Conservation (phyloP, 148 eudicot genomes). For the Rhododendron vialii region DNA sequence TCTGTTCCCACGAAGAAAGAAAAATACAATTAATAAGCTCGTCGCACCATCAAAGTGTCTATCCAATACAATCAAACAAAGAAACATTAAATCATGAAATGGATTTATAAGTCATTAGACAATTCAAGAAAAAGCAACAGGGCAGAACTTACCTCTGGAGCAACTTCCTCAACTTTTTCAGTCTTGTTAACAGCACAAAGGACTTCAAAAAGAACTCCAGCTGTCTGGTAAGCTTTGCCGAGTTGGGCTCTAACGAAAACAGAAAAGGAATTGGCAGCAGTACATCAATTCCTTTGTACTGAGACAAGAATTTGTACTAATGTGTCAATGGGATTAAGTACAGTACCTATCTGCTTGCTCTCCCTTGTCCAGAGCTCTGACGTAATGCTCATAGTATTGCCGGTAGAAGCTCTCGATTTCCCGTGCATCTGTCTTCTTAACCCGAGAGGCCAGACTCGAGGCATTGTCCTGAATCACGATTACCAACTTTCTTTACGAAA, state of each 20-base stretch:
- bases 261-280: neutral
- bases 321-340: neutral
- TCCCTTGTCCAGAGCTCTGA: constrained; percentile 80
- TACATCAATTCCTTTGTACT: neutral
- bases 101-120: neutral
- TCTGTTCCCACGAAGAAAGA: constrained; percentile 33
- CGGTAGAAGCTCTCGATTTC: constrained; percentile 93
- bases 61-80: neutral
- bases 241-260: constrained; percentile 68
- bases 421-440: constrained; percentile 84
- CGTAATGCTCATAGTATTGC: constrained; percentile 78
- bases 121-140: constrained; percentile 4
- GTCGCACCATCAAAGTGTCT: constrained; percentile 8
- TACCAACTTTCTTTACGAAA: neutral
- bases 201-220: constrained; percentile 93
- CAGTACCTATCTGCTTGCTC: constrained; percentile 70
- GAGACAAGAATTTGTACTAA: neutral
- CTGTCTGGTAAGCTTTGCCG: constrained; percentile 94
- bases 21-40: constrained; percentile 2
- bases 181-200: constrained; percentile 88
- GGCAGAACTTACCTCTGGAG: constrained; percentile 70
- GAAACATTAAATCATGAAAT: neutral
- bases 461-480: constrained; percentile 59
- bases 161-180: constrained; percentile 92
- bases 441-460: constrained; percentile 60